Percentiles rank a stretch among this genome's conserved stretches.
These are phyloP conservation scores for Alternaria hordeiaustralica DNA, from an alignment of 2,329 filamentous ascomycete genomes.

Conservation along the genomic window DNA sequence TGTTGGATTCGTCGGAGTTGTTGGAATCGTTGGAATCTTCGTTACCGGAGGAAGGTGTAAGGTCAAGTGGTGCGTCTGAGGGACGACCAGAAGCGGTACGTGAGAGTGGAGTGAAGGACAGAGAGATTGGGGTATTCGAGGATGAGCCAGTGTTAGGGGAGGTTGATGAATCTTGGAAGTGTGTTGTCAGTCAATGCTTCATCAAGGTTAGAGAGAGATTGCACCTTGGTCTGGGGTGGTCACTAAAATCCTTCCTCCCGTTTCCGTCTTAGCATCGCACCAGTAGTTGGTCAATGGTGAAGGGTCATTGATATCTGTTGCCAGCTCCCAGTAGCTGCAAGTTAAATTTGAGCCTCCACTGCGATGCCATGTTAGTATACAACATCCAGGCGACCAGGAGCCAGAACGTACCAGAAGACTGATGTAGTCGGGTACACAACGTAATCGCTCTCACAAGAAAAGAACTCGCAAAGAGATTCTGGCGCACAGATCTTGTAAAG, in stretches of 20 bases:
- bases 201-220: background rate
- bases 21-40: background rate
- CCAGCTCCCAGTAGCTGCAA: conserved; percentile 15
- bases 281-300: conserved; percentile 19
- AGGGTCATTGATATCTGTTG: conserved; percentile 15
- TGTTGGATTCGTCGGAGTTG: background rate
- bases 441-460: conserved; percentile 13
- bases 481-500: conserved; percentile 13
- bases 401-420: conserved; percentile 8
- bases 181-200: background rate
- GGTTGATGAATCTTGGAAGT: background rate
- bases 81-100: background rate
- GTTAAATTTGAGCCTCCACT: conserved; percentile 11
- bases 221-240: conserved; percentile 12
- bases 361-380: background rate
- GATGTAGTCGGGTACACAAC: conserved; percentile 4
- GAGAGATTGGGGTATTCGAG: background rate
- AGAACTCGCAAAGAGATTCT: conserved; percentile 12
- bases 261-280: conserved; percentile 15
- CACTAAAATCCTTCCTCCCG: conserved; percentile 12
- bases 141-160: background rate
- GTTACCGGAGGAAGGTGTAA: background rate
- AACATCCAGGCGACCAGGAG: background rate
- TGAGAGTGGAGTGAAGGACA: background rate
- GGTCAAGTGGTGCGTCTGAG: background rate